phyloP scores from a whole-genome alignment of 1,284 basidiomycete species.

The Farysia itapuensis region DNA sequence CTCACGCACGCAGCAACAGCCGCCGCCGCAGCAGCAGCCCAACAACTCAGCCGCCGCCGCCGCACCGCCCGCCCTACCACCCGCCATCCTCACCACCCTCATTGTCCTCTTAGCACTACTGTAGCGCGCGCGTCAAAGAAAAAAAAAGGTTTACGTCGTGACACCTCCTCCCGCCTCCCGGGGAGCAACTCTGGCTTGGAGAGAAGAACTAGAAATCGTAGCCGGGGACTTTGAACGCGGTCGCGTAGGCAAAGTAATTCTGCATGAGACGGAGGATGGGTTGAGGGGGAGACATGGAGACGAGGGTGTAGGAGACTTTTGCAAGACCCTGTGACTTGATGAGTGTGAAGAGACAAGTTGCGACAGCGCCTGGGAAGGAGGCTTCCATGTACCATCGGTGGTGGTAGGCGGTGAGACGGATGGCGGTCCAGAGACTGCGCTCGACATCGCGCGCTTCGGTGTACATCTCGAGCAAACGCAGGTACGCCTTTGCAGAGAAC shows the following conservation, averaged over 20 bases:
- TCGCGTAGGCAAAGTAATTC: constrained; percentile 41
- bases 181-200: too few species aligned
- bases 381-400: constrained; percentile 64
- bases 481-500: constrained; percentile 89
- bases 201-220: constrained; percentile 32
- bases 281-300: constrained; percentile 71
- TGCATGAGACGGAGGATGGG: constrained; percentile 44
- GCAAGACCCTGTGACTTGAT: constrained; percentile 90
- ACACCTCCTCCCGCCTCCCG: too few species aligned
- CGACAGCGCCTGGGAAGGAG: constrained; percentile 83
- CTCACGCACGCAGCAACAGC: too few species aligned
- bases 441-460: constrained; percentile 90
- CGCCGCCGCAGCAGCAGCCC: too few species aligned
- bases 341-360: constrained; percentile 85
- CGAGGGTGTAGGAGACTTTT: constrained; percentile 88
- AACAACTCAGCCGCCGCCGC: too few species aligned
- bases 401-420: constrained; percentile 89
- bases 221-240: constrained; percentile 29
- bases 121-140: too few species aligned
- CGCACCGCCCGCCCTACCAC: too few species aligned
- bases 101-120: too few species aligned
- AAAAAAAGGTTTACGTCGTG: too few species aligned
- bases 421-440: constrained; percentile 83
- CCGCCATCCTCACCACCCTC: too few species aligned
- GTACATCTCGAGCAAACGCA: constrained; percentile 89